Conservation (phyloP, 1,284 basidiomycete genomes). For the Trichosporon inkin region DNA sequence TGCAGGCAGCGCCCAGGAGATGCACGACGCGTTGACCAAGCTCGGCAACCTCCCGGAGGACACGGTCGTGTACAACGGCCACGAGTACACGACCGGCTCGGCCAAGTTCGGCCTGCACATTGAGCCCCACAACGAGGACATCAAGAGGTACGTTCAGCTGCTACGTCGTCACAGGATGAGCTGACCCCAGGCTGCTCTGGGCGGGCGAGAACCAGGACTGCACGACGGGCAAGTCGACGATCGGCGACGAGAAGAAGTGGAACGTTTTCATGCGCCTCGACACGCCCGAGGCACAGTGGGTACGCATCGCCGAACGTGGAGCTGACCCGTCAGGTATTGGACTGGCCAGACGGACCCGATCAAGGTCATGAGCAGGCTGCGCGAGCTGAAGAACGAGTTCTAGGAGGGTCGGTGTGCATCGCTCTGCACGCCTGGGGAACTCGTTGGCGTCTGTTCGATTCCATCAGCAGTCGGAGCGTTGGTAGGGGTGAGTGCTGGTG, state of each 20-base stretch:
- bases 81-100: conserved; percentile 80
- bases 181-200: conserved; percentile 31
- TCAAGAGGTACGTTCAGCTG: conserved; percentile 35
- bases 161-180: background rate
- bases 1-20: conserved; percentile 70
- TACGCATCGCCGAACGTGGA: background rate
- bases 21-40: conserved; percentile 74
- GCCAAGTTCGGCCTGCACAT: conserved; percentile 45
- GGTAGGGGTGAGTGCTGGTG: background rate
- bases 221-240: conserved; percentile 52
- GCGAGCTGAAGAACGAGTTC: conserved; percentile 80
- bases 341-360: conserved; percentile 53
- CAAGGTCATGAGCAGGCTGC: conserved; percentile 66
- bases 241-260: conserved; percentile 55
- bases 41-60: conserved; percentile 70
- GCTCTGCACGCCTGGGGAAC: no score
- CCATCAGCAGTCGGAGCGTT: background rate
- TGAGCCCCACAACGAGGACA: conserved; percentile 45
- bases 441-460: background rate
- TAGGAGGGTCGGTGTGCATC: conserved; percentile 8
- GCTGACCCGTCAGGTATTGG: conserved; percentile 48
- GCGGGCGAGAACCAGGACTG: conserved; percentile 39
- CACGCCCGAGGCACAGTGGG: conserved; percentile 42
- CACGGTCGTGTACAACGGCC: conserved; percentile 83
- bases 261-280: conserved; percentile 54